Conservation (phyloP, 441 rosid genomes). For the Rhodomyrtus psidioides region DNA sequence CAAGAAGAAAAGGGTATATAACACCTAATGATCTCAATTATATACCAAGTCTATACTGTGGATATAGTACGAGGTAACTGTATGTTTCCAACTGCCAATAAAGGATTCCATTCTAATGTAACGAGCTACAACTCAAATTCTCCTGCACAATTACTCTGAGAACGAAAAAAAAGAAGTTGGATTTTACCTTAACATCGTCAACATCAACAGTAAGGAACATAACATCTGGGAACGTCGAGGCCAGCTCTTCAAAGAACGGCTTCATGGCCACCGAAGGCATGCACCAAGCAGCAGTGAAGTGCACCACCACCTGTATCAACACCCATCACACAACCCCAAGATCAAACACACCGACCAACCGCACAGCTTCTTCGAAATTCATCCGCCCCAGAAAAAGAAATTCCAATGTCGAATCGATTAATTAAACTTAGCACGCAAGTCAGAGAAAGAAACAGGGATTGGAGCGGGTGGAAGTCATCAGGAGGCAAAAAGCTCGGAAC, state of each 20-base stretch:
- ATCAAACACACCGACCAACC: not conserved
- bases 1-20: not conserved
- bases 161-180: not conserved
- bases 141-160: not conserved
- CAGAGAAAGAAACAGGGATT: not conserved
- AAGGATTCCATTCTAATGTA: not conserved
- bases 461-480: not conserved
- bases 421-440: too few species aligned
- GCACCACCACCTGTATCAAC: slow-evolving; percentile 44
- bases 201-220: slow-evolving; percentile 83
- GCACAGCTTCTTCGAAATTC: not conserved
- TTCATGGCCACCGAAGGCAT: slow-evolving; percentile 91
- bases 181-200: slow-evolving; percentile 75
- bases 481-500: not conserved
- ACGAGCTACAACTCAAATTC: not conserved
- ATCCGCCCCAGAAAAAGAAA: not conserved
- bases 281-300: slow-evolving; percentile 93
- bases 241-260: slow-evolving; percentile 62
- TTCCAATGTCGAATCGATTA: not conserved
- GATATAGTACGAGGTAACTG: not conserved
- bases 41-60: not conserved
- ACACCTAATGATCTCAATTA: not conserved
- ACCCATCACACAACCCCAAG: slow-evolving; percentile 3
- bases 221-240: slow-evolving; percentile 50
- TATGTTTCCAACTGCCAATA: not conserved